Evolutionary conservation across 2,329 filamentous ascomycete genomes (phyloP), one percentile per base, ranked within the genome.

Genomic region (Domatiomyces catenatus): DNA sequence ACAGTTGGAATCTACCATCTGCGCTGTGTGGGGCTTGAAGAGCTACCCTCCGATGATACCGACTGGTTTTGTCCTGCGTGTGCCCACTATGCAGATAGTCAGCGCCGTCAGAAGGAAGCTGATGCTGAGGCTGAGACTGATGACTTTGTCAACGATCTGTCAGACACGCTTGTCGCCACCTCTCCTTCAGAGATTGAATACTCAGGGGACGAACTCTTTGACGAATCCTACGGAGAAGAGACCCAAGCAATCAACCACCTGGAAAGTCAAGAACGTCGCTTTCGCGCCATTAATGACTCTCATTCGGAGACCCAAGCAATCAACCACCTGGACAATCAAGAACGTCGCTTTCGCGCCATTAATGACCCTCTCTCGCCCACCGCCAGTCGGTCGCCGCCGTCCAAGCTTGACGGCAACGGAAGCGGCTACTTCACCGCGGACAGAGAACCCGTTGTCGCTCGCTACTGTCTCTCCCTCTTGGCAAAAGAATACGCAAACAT

Each of bases 1-100:
- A 32, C 46, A n/a, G 28, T 53, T 46, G 51, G 51, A 39, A 12
- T 39, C 12, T 39, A 39, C 32, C 32, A 39, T 15, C 7, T 39
- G 32, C 32, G 32, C 15, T 39, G 32, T 39, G 5, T 39, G 32
- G 32, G 32, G 32, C 32, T 39, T 39, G 32, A 39, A 39, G 10
- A 39, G 32, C 32, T 39, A 5, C 32, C 32, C 32, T 2, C 32
- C 15, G 32, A 15, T 12, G 10, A 39, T 5, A 12, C 32, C 10
- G 32, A 39, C 15, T 39, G 32, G 32, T 39, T 39, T 39, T 39
- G 32, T 39, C 32, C 32, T 15, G 10, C 15, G 12, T 39, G 32
- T 15, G 32, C 15, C 12, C 10, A 39, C 12, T 39, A 39, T 39
- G 32, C 32, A 5, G 32, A 39, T 39, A 4, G 32, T 5, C 32